Conservation (phyloP, 2,329 filamentous ascomycete species). For the Ceratocystis eucalypticola region DNA sequence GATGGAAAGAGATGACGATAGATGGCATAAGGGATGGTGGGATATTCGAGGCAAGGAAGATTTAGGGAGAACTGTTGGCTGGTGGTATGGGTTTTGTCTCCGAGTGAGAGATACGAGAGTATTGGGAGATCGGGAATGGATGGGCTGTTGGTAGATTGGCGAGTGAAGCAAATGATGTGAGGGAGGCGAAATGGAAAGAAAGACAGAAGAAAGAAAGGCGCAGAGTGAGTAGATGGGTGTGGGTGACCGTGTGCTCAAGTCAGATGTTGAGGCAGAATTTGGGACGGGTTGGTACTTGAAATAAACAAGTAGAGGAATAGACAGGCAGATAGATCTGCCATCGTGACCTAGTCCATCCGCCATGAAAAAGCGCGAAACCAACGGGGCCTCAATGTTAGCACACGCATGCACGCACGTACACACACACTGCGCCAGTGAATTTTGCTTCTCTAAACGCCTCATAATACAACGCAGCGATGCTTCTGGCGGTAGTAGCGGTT, state of each 20-base stretch:
- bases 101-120: neutral
- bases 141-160: neutral
- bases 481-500: constrained; percentile 25
- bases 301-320: too few species aligned
- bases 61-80: too few species aligned
- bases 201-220: too few species aligned
- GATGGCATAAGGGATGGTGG: neutral
- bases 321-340: too few species aligned
- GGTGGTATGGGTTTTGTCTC: neutral
- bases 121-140: neutral
- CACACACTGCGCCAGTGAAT: neutral
- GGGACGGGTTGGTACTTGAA: too few species aligned
- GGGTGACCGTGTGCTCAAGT: too few species aligned
- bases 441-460: constrained; percentile 20
- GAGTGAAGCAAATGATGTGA: neutral
- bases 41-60: too few species aligned
- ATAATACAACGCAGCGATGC: constrained; percentile 31
- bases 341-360: too few species aligned
- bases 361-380: too few species aligned
- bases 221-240: too few species aligned
- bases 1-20: neutral
- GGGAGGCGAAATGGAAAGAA: neutral
- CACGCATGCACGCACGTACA: neutral
- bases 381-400: neutral
- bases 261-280: too few species aligned